These are phyloP conservation scores for Pleurotus cornucopiae DNA, from an alignment of 768 basidiomycete species.

Conservation along the genomic window DNA sequence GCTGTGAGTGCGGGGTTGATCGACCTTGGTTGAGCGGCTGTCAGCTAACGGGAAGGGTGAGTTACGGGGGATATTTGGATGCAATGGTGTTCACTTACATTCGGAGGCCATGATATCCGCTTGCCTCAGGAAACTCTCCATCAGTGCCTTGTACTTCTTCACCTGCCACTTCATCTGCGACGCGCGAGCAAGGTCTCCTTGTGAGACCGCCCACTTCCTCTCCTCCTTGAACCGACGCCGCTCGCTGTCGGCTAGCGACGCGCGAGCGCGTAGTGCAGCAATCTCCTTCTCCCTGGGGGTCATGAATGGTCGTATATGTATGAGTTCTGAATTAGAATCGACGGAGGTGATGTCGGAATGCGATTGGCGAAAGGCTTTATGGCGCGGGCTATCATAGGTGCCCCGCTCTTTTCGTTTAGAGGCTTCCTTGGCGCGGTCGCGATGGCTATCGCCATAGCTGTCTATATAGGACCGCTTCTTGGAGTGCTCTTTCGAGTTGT, in stretches of 20 bases:
- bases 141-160: slow-evolving; percentile 72
- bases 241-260: slow-evolving; percentile 80
- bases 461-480: not conserved
- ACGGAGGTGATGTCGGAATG: slow-evolving; percentile 64
- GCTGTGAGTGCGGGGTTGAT: not conserved
- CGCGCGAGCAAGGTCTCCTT: slow-evolving; percentile 72
- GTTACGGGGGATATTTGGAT: not conserved
- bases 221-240: slow-evolving; percentile 82
- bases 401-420: slow-evolving; percentile 22
- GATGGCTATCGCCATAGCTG: not conserved
- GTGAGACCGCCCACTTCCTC: slow-evolving; percentile 79
- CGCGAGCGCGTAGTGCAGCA: slow-evolving; percentile 69
- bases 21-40: not conserved
- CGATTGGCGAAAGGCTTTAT: slow-evolving; percentile 22
- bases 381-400: slow-evolving; percentile 17
- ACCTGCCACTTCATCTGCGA: slow-evolving; percentile 82
- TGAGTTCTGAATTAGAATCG: slow-evolving; percentile 63
- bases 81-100: slow-evolving; percentile 35
- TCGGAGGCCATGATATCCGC: slow-evolving; percentile 67
- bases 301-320: slow-evolving; percentile 55
- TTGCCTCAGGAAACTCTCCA: slow-evolving; percentile 77
- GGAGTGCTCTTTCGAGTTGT: slow-evolving; percentile 30
- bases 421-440: slow-evolving; percentile 1
- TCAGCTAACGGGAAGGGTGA: not conserved
- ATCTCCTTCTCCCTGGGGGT: slow-evolving; percentile 70